A percentile compares a stretch with the other conserved stretches of the same genome.
Evolutionary conservation across 78 protist genomes (phyloP).

Genomic region (Dictyostelium capitatum): DNA sequence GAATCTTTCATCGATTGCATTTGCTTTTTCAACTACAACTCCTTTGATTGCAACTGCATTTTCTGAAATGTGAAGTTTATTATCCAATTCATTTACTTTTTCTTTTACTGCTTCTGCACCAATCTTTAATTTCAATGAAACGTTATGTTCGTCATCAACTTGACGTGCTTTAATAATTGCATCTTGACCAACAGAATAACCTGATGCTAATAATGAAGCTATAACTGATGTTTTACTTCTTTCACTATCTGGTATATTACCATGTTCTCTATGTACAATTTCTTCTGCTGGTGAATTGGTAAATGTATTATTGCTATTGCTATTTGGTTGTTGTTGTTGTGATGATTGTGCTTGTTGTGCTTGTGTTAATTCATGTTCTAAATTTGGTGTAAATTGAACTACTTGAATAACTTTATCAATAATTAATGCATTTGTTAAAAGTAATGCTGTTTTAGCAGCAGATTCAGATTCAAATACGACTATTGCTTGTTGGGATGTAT

Average conservation of each 20-base stretch:
- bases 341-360: slow-evolving; percentile 9
- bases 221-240: slow-evolving; percentile 77
- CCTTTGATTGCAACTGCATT: slow-evolving; percentile 70
- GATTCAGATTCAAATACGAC: slow-evolving; percentile 80
- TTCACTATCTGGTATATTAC: slow-evolving; percentile 60
- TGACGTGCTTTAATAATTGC: slow-evolving; percentile 67
- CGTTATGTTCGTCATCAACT: slow-evolving; percentile 80
- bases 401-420: slow-evolving; percentile 84
- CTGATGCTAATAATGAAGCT: slow-evolving; percentile 84
- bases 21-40: slow-evolving; percentile 65
- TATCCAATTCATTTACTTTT: slow-evolving; percentile 72
- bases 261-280: slow-evolving; percentile 59
- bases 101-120: slow-evolving; percentile 82
- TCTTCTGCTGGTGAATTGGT: neutral
- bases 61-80: slow-evolving; percentile 76
- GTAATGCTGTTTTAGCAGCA: slow-evolving; percentile 85
- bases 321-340: neutral
- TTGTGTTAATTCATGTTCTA: neutral
- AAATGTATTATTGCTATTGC: neutral
- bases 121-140: slow-evolving; percentile 53
- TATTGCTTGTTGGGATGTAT: slow-evolving; percentile 62
- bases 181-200: slow-evolving; percentile 78
- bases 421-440: slow-evolving; percentile 85
- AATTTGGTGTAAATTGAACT: slow-evolving; percentile 46
- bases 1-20: slow-evolving; percentile 80